phyloP scores from a whole-genome alignment of 148 eudicot genomes.

The Persicaria tinctoria region DNA sequence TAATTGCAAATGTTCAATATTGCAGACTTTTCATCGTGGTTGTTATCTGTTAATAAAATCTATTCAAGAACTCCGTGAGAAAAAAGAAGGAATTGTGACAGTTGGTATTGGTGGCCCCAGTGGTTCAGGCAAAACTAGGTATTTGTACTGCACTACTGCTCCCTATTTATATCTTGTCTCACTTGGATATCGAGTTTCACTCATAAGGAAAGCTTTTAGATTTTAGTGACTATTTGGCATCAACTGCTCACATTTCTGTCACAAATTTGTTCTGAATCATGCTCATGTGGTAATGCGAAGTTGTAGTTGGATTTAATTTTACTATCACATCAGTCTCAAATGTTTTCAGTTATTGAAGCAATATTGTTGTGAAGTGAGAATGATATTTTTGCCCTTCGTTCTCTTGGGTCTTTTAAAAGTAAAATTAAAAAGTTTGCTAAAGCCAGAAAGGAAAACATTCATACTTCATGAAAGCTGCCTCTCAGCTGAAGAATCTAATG shows the following conservation, averaged over 20 bases:
- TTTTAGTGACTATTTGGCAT: neutral
- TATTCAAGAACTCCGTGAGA: constrained; percentile 89
- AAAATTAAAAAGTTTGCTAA: neutral
- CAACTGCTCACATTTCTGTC: neutral
- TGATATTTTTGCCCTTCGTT: neutral
- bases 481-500: neutral
- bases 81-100: constrained; percentile 73
- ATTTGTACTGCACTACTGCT: neutral
- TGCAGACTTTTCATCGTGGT: constrained; percentile 93
- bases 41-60: constrained; percentile 90
- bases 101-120: constrained; percentile 99
- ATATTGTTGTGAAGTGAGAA: neutral
- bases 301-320: neutral
- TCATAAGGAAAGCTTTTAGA: neutral
- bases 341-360: neutral
- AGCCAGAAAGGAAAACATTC: neutral
- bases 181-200: neutral
- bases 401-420: neutral
- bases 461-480: neutral
- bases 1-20: constrained; percentile 5
- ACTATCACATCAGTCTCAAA: neutral
- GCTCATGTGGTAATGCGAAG: neutral
- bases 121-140: constrained; percentile 98
- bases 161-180: neutral
- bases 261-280: neutral